Evolutionary conservation across 805 yeast genomes (phyloP).

Genomic region (Kuraishia floccosa): DNA sequence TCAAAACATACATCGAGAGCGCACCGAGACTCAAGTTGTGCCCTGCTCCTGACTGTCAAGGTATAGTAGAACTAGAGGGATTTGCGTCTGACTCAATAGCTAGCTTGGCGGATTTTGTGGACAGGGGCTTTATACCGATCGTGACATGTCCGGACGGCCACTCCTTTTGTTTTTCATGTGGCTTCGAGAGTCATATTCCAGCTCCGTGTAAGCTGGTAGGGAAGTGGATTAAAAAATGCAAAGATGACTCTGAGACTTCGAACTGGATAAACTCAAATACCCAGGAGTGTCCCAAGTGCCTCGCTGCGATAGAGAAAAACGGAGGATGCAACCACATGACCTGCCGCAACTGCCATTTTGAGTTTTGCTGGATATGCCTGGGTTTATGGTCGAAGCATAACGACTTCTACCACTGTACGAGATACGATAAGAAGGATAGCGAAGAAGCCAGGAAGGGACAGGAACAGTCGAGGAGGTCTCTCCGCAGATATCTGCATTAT

Average conservation of each 20-base stretch:
- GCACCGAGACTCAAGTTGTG: conserved; percentile 58
- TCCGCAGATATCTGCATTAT: conserved; percentile 63
- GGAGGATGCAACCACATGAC: conserved; percentile 98
- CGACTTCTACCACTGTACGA: conserved; percentile 55
- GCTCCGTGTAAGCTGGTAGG: conserved; percentile 64
- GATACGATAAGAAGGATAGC: conserved; percentile 33
- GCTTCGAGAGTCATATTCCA: conserved; percentile 70
- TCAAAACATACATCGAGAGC: conserved; percentile 41
- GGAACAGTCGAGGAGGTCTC: conserved; percentile 31
- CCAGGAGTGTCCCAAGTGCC: conserved; percentile 77
- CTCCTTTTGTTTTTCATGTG: conserved; percentile 71
- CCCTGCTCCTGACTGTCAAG: conserved; percentile 72
- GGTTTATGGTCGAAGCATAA: conserved; percentile 69
- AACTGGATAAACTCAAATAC: conserved; percentile 85
- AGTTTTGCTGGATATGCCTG: conserved; percentile 92
- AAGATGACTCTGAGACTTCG: conserved; percentile 79
- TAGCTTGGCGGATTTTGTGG: conserved; percentile 13
- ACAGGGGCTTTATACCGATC: conserved; percentile 36
- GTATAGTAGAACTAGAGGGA: conserved; percentile 30
- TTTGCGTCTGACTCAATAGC: conserved; percentile 17
- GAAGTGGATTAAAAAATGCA: conserved; percentile 69
- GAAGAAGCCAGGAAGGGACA: conserved; percentile 25
- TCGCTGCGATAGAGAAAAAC: conserved; percentile 72
- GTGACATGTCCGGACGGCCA: conserved; percentile 61
- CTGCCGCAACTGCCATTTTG: conserved; percentile 63